Evolutionary conservation across 495 filamentous ascomycete species (phyloP).

Genomic region (Letharia lupina): DNA sequence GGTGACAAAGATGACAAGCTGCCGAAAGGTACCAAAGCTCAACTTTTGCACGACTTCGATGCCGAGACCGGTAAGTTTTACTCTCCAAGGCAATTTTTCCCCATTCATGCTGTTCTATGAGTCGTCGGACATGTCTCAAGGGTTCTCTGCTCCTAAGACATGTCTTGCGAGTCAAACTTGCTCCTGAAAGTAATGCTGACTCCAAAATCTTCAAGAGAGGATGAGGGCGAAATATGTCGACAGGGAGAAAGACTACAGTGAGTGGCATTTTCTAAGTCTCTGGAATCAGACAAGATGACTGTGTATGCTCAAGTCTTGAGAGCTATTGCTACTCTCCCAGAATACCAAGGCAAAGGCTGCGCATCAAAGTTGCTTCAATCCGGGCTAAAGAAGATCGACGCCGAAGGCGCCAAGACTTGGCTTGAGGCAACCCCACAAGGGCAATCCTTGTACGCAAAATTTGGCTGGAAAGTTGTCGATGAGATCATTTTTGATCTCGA

Average conservation of each 20-base stretch:
- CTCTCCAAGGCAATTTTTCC: too few species aligned
- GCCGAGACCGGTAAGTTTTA: background rate
- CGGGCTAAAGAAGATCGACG: slow-evolving; percentile 29
- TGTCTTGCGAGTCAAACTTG: too few species aligned
- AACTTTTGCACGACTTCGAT: slow-evolving; percentile 16
- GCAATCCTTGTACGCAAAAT: slow-evolving; percentile 30
- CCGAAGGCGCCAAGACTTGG: slow-evolving; percentile 25
- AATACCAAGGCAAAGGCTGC: slow-evolving; percentile 31
- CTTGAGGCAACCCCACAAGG: slow-evolving; percentile 32
- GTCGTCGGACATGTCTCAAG: too few species aligned
- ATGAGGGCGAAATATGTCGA: slow-evolving; percentile 20
- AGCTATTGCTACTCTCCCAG: slow-evolving; percentile 29
- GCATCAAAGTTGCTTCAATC: slow-evolving; percentile 27
- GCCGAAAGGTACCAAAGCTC: slow-evolving; percentile 12
- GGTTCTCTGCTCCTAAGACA: too few species aligned
- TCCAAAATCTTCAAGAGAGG: background rate
- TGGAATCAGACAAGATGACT: background rate
- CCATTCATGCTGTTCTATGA: too few species aligned
- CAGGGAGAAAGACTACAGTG: slow-evolving; percentile 20
- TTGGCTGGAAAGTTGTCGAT: slow-evolving; percentile 33
- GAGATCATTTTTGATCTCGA: slow-evolving; percentile 27
- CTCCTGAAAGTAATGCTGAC: too few species aligned
- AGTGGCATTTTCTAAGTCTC: background rate
- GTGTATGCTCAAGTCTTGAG: slow-evolving; percentile 17
- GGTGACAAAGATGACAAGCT: background rate